phyloP scores from a whole-genome alignment of 345 rosid genomes.

The Salix dunnii region DNA sequence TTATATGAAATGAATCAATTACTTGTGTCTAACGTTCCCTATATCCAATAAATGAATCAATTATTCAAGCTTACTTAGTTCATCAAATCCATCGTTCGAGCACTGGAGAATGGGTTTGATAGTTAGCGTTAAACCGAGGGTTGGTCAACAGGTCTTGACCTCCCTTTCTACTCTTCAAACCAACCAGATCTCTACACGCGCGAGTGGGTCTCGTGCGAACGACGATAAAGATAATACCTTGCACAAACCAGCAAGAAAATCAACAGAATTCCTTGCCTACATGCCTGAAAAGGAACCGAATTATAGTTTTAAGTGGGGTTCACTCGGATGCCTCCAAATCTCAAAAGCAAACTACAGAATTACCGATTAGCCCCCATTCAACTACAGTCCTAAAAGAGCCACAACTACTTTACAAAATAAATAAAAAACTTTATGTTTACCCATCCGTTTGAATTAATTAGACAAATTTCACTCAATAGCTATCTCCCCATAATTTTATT shows the following conservation, averaged over 20 bases:
- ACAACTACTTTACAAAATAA: no score
- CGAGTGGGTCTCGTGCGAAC: neutral
- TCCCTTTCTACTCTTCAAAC: neutral
- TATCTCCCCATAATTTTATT: neutral
- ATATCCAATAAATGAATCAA: neutral
- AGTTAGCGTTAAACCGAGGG: neutral
- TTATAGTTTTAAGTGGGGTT: conserved; percentile 6
- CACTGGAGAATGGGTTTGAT: neutral
- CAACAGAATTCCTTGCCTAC: conserved; percentile 19
- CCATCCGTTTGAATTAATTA: neutral
- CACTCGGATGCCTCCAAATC: neutral
- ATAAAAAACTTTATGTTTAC: no score
- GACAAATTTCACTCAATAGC: neutral
- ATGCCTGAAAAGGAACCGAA: conserved; percentile 19
- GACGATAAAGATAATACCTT: neutral
- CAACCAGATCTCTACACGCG: neutral
- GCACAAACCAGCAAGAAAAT: neutral
- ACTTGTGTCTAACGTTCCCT: neutral
- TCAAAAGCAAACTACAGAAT: neutral
- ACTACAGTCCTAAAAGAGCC: neutral
- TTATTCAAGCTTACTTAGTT: neutral
- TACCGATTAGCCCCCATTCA: conserved; percentile 1
- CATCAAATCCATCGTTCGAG: neutral
- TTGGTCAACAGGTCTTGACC: neutral
- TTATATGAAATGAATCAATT: no score